These are phyloP conservation scores for Moricandia moricandioides DNA, from an alignment of 345 rosid species.

Conservation along the genomic window DNA sequence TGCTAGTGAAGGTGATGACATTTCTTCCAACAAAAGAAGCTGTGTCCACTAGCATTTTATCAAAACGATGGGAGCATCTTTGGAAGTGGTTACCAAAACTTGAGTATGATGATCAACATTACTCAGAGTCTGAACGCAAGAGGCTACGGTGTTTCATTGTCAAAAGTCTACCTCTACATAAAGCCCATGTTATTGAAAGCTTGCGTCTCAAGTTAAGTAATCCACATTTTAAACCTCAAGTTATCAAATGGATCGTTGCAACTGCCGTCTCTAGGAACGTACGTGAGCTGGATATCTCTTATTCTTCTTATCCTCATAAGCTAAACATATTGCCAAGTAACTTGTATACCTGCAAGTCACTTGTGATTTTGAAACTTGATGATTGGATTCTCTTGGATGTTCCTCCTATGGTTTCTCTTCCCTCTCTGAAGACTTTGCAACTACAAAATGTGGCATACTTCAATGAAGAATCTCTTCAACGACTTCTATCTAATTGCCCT, in stretches of 20 bases:
- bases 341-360: neutral
- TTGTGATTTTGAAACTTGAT: neutral
- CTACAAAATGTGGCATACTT: neutral
- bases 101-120: neutral
- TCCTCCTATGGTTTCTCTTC: neutral
- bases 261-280: neutral
- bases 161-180: neutral
- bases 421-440: conserved; percentile 6
- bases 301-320: neutral
- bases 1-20: neutral
- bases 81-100: neutral
- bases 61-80: conserved; percentile 1
- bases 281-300: neutral
- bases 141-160: neutral
- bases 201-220: conserved; percentile 1
- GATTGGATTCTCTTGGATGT: neutral
- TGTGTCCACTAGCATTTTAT: conserved; percentile 3
- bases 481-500: neutral
- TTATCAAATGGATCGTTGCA: neutral
- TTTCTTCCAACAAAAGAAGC: conserved; percentile 2
- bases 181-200: neutral
- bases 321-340: neutral
- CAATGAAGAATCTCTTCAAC: neutral
- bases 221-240: neutral
- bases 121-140: neutral